phyloP scores from a whole-genome alignment of 2,329 filamentous ascomycete species.

The Periconia sp. region DNA sequence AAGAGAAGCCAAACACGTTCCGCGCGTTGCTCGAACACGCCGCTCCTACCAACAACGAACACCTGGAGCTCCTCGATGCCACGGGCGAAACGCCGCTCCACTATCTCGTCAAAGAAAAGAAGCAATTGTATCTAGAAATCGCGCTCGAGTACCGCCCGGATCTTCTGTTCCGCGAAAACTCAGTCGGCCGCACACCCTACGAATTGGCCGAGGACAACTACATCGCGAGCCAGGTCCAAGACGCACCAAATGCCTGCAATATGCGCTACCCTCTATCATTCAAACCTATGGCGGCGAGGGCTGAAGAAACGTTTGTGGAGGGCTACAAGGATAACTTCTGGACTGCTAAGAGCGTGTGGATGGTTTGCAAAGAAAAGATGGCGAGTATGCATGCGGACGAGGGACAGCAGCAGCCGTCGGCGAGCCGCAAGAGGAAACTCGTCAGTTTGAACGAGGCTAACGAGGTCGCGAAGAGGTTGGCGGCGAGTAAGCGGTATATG shows the following conservation, averaged over 20 bases:
- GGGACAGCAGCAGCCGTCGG: not conserved
- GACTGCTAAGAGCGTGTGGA: constrained; percentile 34
- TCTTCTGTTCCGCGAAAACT: constrained; percentile 71
- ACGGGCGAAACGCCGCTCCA: constrained; percentile 69
- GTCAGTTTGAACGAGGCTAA: constrained; percentile 63
- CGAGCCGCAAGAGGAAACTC: constrained; percentile 51
- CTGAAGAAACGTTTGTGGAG: constrained; percentile 21
- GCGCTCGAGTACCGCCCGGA: constrained; percentile 58
- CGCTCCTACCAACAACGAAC: constrained; percentile 47
- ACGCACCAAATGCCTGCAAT: constrained; percentile 13
- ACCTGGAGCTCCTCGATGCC: constrained; percentile 62
- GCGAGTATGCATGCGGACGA: constrained; percentile 12
- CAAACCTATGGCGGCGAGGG: constrained; percentile 6
- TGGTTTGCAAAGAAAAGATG: constrained; percentile 39
- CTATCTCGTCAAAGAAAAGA: constrained; percentile 49
- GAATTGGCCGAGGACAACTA: constrained; percentile 65
- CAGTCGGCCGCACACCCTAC: constrained; percentile 71
- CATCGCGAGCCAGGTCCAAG: constrained; percentile 39
- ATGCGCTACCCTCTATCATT: not conserved
- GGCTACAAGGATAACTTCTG: constrained; percentile 2
- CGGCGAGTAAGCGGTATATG: constrained; percentile 14
- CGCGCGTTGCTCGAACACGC: constrained; percentile 37
- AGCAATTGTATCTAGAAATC: constrained; percentile 48
- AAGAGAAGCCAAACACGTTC: constrained; percentile 11
- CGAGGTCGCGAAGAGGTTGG: constrained; percentile 59